Conservation (phyloP, 164 flowering plant genomes). For the Umbellularia californica region DNA sequence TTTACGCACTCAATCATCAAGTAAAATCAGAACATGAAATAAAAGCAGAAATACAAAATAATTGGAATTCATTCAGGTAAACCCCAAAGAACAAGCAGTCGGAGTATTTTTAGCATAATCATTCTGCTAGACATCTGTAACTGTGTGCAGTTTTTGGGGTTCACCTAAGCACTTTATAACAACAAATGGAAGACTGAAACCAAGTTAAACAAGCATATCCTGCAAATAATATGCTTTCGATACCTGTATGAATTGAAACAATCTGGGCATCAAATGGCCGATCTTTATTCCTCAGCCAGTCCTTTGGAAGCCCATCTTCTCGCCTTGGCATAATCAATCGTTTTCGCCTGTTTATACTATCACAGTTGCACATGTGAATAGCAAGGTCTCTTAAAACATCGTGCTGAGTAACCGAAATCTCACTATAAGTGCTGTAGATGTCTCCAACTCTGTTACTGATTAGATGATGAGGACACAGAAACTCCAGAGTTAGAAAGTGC, state of each 20-base stretch:
- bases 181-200: neutral
- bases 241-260: constrained; percentile 79
- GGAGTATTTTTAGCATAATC: neutral
- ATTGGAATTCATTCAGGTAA: neutral
- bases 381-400: constrained; percentile 80
- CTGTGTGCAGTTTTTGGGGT: neutral
- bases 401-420: constrained; percentile 62
- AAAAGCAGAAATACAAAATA: neutral
- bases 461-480: neutral
- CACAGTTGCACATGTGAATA: constrained; percentile 42
- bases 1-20: neutral
- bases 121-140: neutral
- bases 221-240: neutral
- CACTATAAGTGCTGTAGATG: constrained; percentile 50
- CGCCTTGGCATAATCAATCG: constrained; percentile 67
- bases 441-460: constrained; percentile 50
- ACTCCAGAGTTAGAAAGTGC: neutral
- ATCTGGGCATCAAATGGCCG: constrained; percentile 56
- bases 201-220: neutral
- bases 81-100: neutral
- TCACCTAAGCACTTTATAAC: neutral
- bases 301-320: constrained; percentile 54
- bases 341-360: constrained; percentile 31
- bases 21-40: neutral
- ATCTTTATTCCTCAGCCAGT: constrained; percentile 57